Evolutionary conservation across 2,329 filamentous ascomycete genomes (phyloP).

Genomic region (Aspergillus melleus): DNA sequence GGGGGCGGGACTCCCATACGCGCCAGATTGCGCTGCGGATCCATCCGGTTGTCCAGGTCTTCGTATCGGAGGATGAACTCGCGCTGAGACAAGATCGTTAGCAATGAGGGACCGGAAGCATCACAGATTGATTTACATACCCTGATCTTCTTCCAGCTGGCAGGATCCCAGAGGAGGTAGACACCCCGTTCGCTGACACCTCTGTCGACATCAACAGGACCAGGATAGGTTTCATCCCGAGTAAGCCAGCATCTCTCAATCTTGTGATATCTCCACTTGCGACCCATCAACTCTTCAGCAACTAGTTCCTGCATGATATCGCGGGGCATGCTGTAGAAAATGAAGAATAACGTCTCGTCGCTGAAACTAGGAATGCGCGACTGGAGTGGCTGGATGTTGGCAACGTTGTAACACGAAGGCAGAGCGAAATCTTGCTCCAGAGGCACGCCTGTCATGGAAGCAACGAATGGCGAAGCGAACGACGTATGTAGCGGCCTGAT

Average conservation of each 20-base stretch:
- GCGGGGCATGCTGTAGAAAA: slow-evolving; percentile 68
- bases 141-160: slow-evolving; percentile 51
- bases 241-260: slow-evolving; percentile 54
- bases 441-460: slow-evolving; percentile 55
- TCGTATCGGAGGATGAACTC: slow-evolving; percentile 53
- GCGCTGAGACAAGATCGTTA: slow-evolving; percentile 33
- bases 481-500: slow-evolving; percentile 60
- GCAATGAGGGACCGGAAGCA: neutral
- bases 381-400: slow-evolving; percentile 63
- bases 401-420: slow-evolving; percentile 64
- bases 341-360: slow-evolving; percentile 67
- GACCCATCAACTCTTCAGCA: slow-evolving; percentile 59
- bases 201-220: slow-evolving; percentile 49
- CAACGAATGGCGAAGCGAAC: slow-evolving; percentile 64
- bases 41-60: slow-evolving; percentile 50
- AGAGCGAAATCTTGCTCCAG: slow-evolving; percentile 64
- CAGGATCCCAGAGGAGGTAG: slow-evolving; percentile 52
- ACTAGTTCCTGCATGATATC: slow-evolving; percentile 67
- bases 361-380: slow-evolving; percentile 60
- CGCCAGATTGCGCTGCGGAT: slow-evolving; percentile 37
- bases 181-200: slow-evolving; percentile 52
- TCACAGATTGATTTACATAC: slow-evolving; percentile 33
- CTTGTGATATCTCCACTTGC: slow-evolving; percentile 56
- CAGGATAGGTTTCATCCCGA: slow-evolving; percentile 48
- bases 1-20: slow-evolving; percentile 40